Evolutionary conservation across 108 stramenopile species (phyloP).

Genomic region (Parietichytrium sp.): DNA sequence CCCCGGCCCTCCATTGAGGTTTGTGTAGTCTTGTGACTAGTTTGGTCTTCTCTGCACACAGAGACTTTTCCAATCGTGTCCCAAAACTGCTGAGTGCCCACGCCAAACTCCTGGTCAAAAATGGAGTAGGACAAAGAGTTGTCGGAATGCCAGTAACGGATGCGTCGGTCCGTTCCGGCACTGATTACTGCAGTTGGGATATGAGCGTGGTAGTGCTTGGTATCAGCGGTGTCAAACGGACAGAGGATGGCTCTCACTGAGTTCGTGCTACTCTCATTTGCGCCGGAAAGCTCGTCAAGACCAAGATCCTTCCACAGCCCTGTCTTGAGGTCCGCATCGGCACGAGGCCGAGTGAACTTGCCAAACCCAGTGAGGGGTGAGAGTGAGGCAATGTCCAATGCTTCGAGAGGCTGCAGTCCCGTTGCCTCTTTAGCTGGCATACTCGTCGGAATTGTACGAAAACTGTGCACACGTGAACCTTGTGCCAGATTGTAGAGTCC

Average conservation of each 20-base stretch:
- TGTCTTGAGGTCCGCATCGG: neutral
- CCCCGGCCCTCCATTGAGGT: neutral
- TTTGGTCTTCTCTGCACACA: neutral
- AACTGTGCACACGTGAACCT: neutral
- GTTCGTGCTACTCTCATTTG: neutral
- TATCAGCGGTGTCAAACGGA: neutral
- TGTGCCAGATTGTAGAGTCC: neutral
- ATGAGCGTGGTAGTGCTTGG: neutral
- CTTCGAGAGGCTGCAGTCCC: neutral
- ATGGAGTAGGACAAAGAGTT: neutral
- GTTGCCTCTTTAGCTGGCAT: neutral
- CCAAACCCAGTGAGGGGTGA: too few species aligned
- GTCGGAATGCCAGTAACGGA: neutral
- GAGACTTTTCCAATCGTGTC: neutral
- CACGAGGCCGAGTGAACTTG: too few species aligned
- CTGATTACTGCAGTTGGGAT: neutral
- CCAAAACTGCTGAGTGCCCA: neutral
- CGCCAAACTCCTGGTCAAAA: conserved; percentile 37
- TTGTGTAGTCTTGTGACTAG: conserved; percentile 5
- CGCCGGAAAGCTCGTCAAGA: neutral
- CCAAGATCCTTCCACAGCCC: neutral
- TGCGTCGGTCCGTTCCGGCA: conserved; percentile 9
- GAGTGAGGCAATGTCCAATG: neutral
- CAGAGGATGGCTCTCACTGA: conserved; percentile 7
- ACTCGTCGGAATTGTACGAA: neutral